These are phyloP conservation scores for Exophiala spinifera DNA, from an alignment of 2,329 filamentous ascomycete genomes.

Conservation along the genomic window DNA sequence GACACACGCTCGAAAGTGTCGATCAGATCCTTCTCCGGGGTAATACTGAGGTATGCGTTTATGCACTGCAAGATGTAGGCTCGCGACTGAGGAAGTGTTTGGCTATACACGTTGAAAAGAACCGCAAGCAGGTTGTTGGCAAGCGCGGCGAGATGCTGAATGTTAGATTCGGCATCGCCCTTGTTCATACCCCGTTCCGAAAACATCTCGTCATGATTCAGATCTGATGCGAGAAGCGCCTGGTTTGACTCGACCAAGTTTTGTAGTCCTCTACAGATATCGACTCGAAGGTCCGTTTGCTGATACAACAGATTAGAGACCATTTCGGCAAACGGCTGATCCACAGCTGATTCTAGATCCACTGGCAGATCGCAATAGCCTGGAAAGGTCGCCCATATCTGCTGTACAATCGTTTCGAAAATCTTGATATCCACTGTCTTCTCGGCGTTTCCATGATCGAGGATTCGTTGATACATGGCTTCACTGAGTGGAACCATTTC, in stretches of 20 bases:
- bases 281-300: constrained; percentile 79
- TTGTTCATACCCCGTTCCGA: constrained; percentile 76
- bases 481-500: constrained; percentile 90
- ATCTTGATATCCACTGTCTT: constrained; percentile 98
- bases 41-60: constrained; percentile 90
- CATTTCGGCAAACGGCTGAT: constrained; percentile 85
- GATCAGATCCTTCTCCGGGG: constrained; percentile 71
- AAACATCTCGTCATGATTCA: constrained; percentile 67
- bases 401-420: constrained; percentile 91
- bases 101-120: constrained; percentile 98
- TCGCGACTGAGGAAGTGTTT: constrained; percentile 88
- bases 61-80: constrained; percentile 91
- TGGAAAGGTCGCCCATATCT: constrained; percentile 90
- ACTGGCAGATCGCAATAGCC: constrained; percentile 92
- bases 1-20: constrained; percentile 87
- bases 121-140: constrained; percentile 89
- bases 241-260: constrained; percentile 89
- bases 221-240: constrained; percentile 67
- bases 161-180: constrained; percentile 67
- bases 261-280: constrained; percentile 83
- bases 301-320: constrained; percentile 89
- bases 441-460: constrained; percentile 75
- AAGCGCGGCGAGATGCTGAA: constrained; percentile 75
- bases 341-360: constrained; percentile 72
- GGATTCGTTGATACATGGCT: constrained; percentile 79